phyloP scores from a whole-genome alignment of 345 rosid genomes.

The Populus simonii region DNA sequence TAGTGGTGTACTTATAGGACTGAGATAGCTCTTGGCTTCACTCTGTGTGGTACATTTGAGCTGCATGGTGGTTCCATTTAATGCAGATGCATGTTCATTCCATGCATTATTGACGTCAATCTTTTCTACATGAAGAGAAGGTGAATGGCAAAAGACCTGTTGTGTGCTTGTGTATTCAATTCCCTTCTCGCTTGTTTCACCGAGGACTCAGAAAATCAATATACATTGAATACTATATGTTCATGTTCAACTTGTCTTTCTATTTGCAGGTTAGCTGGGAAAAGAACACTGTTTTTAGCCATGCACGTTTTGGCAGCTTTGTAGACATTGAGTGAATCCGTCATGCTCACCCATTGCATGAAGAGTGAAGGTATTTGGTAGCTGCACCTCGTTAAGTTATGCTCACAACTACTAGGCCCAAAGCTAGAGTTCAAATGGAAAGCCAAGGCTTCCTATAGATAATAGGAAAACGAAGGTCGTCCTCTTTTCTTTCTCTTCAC shows the following conservation, averaged over 20 bases:
- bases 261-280: constrained; percentile 18
- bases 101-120: background rate
- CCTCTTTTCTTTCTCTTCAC: background rate
- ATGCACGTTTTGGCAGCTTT: background rate
- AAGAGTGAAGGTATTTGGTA: background rate
- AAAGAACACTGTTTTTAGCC: background rate
- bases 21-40: background rate
- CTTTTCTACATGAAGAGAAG: background rate
- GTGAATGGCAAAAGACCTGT: background rate
- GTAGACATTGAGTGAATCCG: background rate
- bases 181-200: background rate
- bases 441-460: background rate
- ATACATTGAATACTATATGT: background rate
- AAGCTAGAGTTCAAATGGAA: background rate
- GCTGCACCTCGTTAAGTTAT: background rate
- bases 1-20: background rate
- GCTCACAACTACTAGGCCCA: background rate
- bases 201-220: background rate
- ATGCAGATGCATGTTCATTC: background rate
- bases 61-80: background rate
- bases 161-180: background rate
- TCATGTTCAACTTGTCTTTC: background rate
- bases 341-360: background rate
- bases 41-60: background rate
- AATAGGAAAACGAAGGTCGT: background rate